Base-by-base conservation (phyloP, 2,329 filamentous ascomycete genomes). In the Chaetomium olivaceum region DNA sequence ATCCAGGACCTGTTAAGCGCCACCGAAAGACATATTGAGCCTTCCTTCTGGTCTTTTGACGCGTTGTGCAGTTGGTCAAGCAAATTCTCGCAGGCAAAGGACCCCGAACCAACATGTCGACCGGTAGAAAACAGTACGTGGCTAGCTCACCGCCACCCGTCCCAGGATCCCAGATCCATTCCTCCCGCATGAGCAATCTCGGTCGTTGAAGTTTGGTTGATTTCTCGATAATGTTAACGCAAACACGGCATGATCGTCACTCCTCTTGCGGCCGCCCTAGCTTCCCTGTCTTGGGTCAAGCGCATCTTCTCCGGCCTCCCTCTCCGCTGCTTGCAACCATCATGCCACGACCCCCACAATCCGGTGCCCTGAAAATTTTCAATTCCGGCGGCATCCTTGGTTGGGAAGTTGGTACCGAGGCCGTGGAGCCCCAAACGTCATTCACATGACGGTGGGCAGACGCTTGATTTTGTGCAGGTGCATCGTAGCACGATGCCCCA, bases 361-460 rank as follows among this genome's bases (percentile, higher is more conserved):
- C n/a, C 21, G 27, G 27, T 19, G 29, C 54, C 23, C 39, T 19
- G 16, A 7, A n/a, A n/a, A 43, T n/a, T 43, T 43, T 43, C 16
- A 19, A 19, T 43, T 19, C 5, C 16, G 39, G 39, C 5, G 16
- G 39, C 39, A 43, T 19, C 39, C 39, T 43, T n/a, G 39, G 16
- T 19, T 5, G 39, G 39, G 39, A 7, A 19, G 39, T 43, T 43
- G 36, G 54, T 43, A 29, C 27, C 58, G 46, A 58, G 52, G 43
- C 5, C 36, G 9, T 27, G 7, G 31, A 51, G n/a, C 19, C 8
- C 31, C 23, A 21, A 51, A n/a, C 62, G 61, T 52, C 62, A 55
- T 51, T 65, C 65, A 64, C 59, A 62, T 62, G 62, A 62, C 21
- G 39, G 43, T n/a, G 9, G 21, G 33, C 14, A 2, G 29, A 52